Conservation (phyloP, 768 basidiomycete genomes). For the Amanita rubescens region DNA sequence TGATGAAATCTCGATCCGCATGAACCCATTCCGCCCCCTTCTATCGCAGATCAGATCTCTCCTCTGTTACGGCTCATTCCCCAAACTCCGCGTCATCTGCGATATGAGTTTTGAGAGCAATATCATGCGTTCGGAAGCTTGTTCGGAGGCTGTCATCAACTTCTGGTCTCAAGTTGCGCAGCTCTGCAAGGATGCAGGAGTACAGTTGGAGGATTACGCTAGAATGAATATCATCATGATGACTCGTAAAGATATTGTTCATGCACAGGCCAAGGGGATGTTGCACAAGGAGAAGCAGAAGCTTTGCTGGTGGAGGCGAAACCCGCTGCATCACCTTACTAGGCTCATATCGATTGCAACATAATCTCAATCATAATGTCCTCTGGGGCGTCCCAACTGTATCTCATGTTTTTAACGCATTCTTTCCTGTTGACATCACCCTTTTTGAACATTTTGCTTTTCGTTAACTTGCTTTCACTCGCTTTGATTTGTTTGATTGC, state of each 20-base stretch:
- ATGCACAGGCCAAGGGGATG: slow-evolving; percentile 3
- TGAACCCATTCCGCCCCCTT: slow-evolving; percentile 56
- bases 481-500: too few relatives aligned
- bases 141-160: slow-evolving; percentile 20
- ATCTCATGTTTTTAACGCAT: too few relatives aligned
- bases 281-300: slow-evolving; percentile 12
- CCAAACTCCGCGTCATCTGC: slow-evolving; percentile 48
- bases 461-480: too few relatives aligned
- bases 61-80: slow-evolving; percentile 53
- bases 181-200: not conserved
- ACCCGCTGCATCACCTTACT: not conserved
- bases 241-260: not conserved
- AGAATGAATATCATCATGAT: not conserved
- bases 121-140: slow-evolving; percentile 35
- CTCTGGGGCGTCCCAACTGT: too few relatives aligned
- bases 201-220: slow-evolving; percentile 1
- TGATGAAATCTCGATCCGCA: slow-evolving; percentile 32
- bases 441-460: too few relatives aligned
- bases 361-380: too few relatives aligned
- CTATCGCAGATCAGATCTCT: slow-evolving; percentile 58
- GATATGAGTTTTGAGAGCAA: slow-evolving; percentile 60
- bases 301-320: not conserved
- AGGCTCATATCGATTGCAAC: too few relatives aligned
- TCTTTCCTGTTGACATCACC: too few relatives aligned
- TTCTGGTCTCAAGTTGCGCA: slow-evolving; percentile 33